A percentile compares a stretch with the other conserved stretches of the same genome.
phyloP scores from a whole-genome alignment of 345 rosid genomes.

The Eucalyptus marginata region DNA sequence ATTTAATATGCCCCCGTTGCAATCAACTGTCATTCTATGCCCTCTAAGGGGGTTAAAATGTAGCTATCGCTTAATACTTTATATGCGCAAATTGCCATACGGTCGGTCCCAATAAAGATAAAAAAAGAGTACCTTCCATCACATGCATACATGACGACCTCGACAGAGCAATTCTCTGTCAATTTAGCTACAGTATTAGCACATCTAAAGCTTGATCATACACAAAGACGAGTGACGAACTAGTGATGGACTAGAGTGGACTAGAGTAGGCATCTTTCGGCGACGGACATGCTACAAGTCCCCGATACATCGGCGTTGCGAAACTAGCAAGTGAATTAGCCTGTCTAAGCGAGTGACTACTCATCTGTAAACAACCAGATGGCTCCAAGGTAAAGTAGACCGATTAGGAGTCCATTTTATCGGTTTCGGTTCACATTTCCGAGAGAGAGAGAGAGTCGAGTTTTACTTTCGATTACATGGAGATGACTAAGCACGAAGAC shows the following conservation, averaged over 20 bases:
- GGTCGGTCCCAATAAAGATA: not conserved
- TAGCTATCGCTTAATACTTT: not conserved
- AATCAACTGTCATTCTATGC: not conserved
- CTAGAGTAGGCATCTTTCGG: not conserved
- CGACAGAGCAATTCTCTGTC: not conserved
- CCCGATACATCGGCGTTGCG: not conserved
- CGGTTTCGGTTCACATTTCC: not conserved
- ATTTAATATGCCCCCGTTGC: not conserved
- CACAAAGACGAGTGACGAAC: not conserved
- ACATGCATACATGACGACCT: not conserved
- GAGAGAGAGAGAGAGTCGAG: not conserved
- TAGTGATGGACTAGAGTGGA: not conserved
- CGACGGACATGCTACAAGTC: not conserved
- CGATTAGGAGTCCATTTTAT: not conserved
- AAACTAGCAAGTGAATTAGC: not conserved
- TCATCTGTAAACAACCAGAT: not conserved
- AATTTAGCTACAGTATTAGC: not conserved
- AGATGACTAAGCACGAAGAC: not conserved
- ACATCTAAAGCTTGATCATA: not conserved
- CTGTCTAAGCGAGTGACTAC: not conserved
- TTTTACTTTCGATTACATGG: not conserved
- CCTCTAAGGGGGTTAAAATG: not conserved
- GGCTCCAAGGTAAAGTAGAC: not conserved
- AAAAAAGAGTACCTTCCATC: not conserved
- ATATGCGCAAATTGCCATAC: not conserved